Percentiles rank a stretch among this genome's conserved stretches.
Conservation (phyloP, 176 grass and related monocot genomes). For the Musa beccarii region DNA sequence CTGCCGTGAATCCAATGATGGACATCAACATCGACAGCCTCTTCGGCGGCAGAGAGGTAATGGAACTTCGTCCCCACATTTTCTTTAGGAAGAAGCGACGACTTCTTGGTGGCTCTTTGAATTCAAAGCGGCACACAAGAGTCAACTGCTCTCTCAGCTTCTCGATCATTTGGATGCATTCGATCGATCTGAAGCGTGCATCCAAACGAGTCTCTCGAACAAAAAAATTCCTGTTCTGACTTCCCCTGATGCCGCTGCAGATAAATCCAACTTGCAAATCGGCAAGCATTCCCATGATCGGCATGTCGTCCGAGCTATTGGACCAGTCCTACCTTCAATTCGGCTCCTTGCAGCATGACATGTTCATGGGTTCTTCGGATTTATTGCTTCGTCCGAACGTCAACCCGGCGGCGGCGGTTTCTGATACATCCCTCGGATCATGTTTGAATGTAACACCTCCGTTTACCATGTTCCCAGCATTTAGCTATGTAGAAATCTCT, state of each 20-base stretch:
- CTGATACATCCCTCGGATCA: slow-evolving; percentile 28
- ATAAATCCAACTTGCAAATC: slow-evolving; percentile 37
- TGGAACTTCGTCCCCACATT: too few species aligned
- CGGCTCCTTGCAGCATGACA: slow-evolving; percentile 48
- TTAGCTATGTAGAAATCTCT: not conserved
- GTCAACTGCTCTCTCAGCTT: too few species aligned
- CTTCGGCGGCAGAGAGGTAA: slow-evolving; percentile 46
- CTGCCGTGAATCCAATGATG: slow-evolving; percentile 61
- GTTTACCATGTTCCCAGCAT: too few species aligned
- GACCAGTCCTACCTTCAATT: slow-evolving; percentile 57
- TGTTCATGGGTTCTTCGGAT: slow-evolving; percentile 45
- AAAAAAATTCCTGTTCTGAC: too few species aligned
- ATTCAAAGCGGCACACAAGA: too few species aligned
- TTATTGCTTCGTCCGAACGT: slow-evolving; percentile 8
- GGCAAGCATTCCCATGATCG: slow-evolving; percentile 14
- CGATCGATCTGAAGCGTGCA: too few species aligned
- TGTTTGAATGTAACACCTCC: slow-evolving; percentile 39
- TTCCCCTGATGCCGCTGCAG: not conserved
- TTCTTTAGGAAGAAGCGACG: too few species aligned
- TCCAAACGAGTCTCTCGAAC: too few species aligned
- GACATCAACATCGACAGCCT: slow-evolving; percentile 65
- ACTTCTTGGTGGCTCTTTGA: too few species aligned
- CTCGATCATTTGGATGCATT: too few species aligned
- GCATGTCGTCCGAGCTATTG: slow-evolving; percentile 29
- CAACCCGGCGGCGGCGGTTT: not conserved